Evolutionary conservation across 257 asterid species (phyloP), one percentile per base, ranked within the genome.

Genomic region (Solanum chiquidenum): DNA sequence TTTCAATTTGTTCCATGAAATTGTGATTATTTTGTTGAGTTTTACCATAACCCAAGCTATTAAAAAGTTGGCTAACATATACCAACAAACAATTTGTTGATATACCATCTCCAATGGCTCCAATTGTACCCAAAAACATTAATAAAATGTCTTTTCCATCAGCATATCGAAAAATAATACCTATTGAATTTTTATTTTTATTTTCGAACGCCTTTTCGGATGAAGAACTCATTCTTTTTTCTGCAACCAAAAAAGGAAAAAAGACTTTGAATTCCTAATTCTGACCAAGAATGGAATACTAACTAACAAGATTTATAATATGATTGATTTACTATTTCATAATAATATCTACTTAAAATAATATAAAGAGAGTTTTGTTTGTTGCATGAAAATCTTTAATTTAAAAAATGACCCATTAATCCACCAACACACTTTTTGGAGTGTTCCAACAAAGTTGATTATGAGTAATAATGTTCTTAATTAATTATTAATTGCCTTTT

Each of bases 41-140:
- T 21, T 86, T 91, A 2, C 96, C 95, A 87, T 91, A 91, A 27
- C 99, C 99, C 92, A 96, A 90, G 91, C 89, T 95, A 82, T 95
- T 94, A 68, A 96, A 96, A 73, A 96, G 98, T 68, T 91, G 94
- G 86, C 92, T 92, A 86, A 94, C 94, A 79, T 88, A 95, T 18
- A 96, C 82, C 80, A 96, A 91, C 44, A 96, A 88, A 89, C 98
- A 95, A 66, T 96, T 96, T 23, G 98, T 93, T 16, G 98, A 94
- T 86, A 94, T 60, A 79, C 99, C 99, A 91, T 96, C 99, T 75
- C 99, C 99, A n/a, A 96, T 90, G 86, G 98, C 98, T 84, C 99
- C 99, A 77, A 96, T 27, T n/a, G 99, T 94, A 21, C 99, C 98
- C 90, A 96, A 89, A 40, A 88, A 49, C 98, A 95, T 93, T 7